Evolutionary conservation across 1,284 basidiomycete species (phyloP), one percentile per base, ranked within the genome.

Genomic region (Marasmius fiardii): DNA sequence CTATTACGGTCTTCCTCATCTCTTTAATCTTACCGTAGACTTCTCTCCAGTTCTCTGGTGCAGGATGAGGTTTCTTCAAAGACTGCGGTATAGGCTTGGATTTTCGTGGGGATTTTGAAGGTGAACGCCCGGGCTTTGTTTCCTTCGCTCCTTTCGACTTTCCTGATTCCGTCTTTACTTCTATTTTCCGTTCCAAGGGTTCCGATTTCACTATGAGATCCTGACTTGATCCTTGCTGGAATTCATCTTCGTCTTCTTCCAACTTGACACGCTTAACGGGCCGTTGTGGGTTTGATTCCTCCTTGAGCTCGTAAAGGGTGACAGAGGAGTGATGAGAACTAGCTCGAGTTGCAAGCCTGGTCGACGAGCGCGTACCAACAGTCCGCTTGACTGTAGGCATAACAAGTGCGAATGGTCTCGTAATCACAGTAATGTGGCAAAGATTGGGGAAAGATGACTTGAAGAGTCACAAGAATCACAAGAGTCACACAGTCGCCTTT

Each of bases 1-100:
- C 94, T 0, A 81, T 72, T 28, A 88, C 80, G 2, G 76, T 74
- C 21, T 82, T 74, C 6, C 93, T 79, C 90, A 95, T 95, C 51
- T 80, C 77, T 64, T 86, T 84, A 52, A 97, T 94, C 1, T 82
- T 72, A 37, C 81, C 78, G 64, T 94, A 96, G 14, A 82, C 81
- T 58, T 91, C 85, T 51, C 74, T 73, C 94, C 94, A 96, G 43
- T 72, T 71, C 28, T 74, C 67, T 4, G 93, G 93, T 1, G 85
- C 78, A 0, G 90, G 85, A 66, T 94, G 92, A 0, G 92, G 88
- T 2, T 74, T 78, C 0, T 73, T 81, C 37, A 93, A 70, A 1
- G 77, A 68, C 53, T 83, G 79, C 51, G 76, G 78, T 20, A 88
- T 79, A 0, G 69, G 58, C 59, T 78, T 84, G 0, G 10, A 64